A percentile compares a stretch with the other conserved stretches of the same genome.
These are phyloP conservation scores for Ceratobasidium sp. DNA, from an alignment of 1,284 basidiomycete genomes.

Conservation along the genomic window DNA sequence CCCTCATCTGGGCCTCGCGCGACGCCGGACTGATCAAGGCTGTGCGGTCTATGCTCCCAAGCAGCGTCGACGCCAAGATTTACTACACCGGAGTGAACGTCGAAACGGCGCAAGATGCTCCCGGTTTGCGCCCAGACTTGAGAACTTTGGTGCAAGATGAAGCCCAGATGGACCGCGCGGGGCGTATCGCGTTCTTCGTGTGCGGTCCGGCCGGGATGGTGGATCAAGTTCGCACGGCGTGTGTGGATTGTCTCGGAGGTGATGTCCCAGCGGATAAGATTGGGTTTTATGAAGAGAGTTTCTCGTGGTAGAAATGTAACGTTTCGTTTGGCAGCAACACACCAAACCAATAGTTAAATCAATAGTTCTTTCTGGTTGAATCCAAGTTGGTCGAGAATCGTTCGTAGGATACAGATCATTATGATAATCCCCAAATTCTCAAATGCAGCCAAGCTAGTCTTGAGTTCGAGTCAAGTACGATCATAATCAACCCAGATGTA, in stretches of 20 bases:
- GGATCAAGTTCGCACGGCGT: conserved; percentile 35
- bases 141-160: not conserved
- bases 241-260: conserved; percentile 20
- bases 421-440: no score
- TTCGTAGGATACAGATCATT: no score
- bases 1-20: conserved; percentile 35
- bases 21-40: conserved; percentile 24
- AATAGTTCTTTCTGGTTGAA: no score
- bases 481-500: no score
- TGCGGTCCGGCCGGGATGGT: conserved; percentile 36
- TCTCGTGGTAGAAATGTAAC: conserved; percentile 26
- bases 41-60: not conserved
- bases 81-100: conserved; percentile 11
- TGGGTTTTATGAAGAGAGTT: conserved; percentile 37
- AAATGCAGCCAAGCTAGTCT: no score
- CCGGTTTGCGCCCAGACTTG: conserved; percentile 16
- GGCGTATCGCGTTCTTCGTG: conserved; percentile 32
- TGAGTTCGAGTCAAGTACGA: no score
- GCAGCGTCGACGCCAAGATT: conserved; percentile 17
- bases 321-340: not conserved
- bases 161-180: not conserved
- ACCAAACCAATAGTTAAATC: no score
- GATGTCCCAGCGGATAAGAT: conserved; percentile 33
- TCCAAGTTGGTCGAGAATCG: no score
- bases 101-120: not conserved